A percentile compares a stretch with the other conserved stretches of the same genome.
These are phyloP conservation scores for Verticillium nonalfalfae DNA, from an alignment of 2,329 filamentous ascomycete species.

Conservation along the genomic window DNA sequence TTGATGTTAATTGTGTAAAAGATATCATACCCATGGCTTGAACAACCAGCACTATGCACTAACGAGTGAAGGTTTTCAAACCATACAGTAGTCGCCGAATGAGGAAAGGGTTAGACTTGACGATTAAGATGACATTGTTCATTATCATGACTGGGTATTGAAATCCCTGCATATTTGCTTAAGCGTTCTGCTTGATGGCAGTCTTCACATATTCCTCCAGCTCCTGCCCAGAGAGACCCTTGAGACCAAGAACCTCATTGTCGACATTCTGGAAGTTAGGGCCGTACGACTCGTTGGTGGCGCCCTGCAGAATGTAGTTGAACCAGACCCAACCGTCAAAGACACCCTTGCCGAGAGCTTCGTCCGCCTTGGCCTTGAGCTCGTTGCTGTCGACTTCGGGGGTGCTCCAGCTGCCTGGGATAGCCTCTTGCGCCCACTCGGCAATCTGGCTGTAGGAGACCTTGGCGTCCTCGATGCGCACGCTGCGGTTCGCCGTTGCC, in stretches of 20 bases:
- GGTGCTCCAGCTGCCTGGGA: not conserved
- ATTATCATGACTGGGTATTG: not conserved
- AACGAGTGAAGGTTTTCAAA: no score
- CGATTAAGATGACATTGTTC: not conserved
- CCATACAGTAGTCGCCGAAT: no score
- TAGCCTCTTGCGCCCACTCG: not conserved
- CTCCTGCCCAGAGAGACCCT: slow-evolving; percentile 9
- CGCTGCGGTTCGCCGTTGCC: slow-evolving; percentile 43
- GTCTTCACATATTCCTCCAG: not conserved
- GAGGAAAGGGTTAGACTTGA: not conserved
- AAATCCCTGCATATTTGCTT: not conserved
- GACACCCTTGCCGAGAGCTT: not conserved
- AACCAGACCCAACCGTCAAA: not conserved
- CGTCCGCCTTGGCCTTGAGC: not conserved
- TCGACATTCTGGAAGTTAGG: slow-evolving; percentile 27
- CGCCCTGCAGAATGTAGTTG: not conserved
- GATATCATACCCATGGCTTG: no score
- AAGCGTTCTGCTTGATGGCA: not conserved
- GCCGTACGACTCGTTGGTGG: slow-evolving; percentile 16
- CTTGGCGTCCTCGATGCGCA: slow-evolving; percentile 44
- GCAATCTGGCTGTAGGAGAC: slow-evolving; percentile 42
- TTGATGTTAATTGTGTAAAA: no score
- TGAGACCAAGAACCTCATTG: slow-evolving; percentile 38
- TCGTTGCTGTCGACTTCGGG: not conserved
- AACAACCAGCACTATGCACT: no score